Evolutionary conservation across 129 eudicot species (phyloP).

Genomic region (Tagetes patula): DNA sequence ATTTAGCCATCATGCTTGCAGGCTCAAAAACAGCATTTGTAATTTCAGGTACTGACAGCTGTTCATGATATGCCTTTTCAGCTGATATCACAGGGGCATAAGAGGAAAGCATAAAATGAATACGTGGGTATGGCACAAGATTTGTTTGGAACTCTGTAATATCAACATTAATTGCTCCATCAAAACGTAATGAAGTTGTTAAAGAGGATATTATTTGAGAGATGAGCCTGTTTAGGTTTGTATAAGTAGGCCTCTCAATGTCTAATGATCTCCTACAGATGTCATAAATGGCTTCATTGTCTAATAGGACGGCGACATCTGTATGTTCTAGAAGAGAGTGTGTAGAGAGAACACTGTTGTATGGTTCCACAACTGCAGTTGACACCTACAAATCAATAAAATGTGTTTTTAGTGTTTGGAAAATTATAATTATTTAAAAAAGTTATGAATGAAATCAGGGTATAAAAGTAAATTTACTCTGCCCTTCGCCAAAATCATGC

Average conservation of each 20-base stretch:
- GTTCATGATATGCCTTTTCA: conserved; percentile 92
- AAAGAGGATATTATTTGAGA: conserved; percentile 91
- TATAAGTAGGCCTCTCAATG: conserved; percentile 92
- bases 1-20: conserved; percentile 96
- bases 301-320: conserved; percentile 84
- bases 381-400: conserved; percentile 60
- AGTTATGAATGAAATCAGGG: background rate
- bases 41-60: conserved; percentile 87
- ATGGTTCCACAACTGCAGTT: conserved; percentile 94
- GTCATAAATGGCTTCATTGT: conserved; percentile 94
- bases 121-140: conserved; percentile 94
- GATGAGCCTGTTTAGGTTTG: conserved; percentile 81
- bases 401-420: background rate
- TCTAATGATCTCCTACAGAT: conserved; percentile 82
- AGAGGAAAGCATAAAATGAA: conserved; percentile 96
- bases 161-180: conserved; percentile 96
- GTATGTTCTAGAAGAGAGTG: conserved; percentile 95
- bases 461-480: background rate
- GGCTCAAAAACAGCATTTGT: conserved; percentile 95
- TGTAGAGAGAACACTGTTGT: conserved; percentile 94
- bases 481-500: background rate
- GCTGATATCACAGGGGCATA: conserved; percentile 99
- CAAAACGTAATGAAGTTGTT: conserved; percentile 90
- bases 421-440: background rate
- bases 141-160: conserved; percentile 93